phyloP scores from a whole-genome alignment of 225 moss, liverwort and hornwort genomes.

The Sphagnum contortum region DNA sequence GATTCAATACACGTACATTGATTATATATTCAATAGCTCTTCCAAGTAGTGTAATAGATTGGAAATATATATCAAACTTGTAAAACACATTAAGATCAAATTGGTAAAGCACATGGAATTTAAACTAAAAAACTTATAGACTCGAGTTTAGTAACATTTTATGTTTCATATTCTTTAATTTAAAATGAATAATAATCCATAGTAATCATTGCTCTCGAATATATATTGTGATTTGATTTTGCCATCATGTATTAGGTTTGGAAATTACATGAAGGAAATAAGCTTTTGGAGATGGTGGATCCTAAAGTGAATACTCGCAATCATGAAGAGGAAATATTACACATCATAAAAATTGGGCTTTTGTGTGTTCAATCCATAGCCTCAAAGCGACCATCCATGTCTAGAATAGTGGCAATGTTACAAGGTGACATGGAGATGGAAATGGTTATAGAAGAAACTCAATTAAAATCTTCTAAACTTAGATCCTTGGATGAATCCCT shows the following conservation, averaged over 20 bases:
- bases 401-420: constrained; percentile 23
- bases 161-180: background rate
- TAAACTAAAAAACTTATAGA: background rate
- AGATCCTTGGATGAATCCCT: too few relatives aligned
- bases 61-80: background rate
- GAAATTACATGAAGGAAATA: constrained; percentile 32
- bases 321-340: constrained; percentile 32
- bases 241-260: constrained; percentile 19
- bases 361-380: constrained; percentile 37
- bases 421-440: constrained; percentile 12
- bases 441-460: too few relatives aligned
- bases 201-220: background rate
- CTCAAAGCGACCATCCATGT: constrained; percentile 23
- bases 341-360: constrained; percentile 28
- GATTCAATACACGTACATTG: background rate
- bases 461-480: too few relatives aligned
- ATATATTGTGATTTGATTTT: background rate
- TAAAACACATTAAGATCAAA: background rate
- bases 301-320: constrained; percentile 18
- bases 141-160: background rate
- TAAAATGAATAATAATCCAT: background rate
- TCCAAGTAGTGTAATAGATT: background rate
- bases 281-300: constrained; percentile 21
- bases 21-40: background rate
- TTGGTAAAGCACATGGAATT: background rate